A percentile compares a stretch with the other conserved stretches of the same genome.
phyloP scores from a whole-genome alignment of 2,329 filamentous ascomycete species.

The Ophiobolus disseminans region DNA sequence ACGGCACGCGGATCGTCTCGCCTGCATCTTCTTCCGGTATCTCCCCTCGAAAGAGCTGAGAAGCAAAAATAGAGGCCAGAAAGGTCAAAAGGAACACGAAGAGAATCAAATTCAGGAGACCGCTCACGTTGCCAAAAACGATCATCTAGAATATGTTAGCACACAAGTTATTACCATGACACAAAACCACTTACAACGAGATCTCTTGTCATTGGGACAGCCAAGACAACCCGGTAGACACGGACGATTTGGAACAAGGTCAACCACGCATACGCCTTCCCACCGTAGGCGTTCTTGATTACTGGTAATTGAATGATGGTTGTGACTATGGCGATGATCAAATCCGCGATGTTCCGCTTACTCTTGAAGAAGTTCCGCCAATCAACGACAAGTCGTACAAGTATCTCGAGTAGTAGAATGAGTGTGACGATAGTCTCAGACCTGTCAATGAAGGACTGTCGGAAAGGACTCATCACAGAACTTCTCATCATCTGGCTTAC shows the following conservation, averaged over 20 bases:
- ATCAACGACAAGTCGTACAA: constrained; percentile 77
- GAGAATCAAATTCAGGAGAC: constrained; percentile 92
- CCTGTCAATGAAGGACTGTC: constrained; percentile 69
- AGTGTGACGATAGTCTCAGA: constrained; percentile 80
- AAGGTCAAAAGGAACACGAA: constrained; percentile 98
- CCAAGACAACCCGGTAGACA: constrained; percentile 89
- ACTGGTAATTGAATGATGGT: constrained; percentile 83
- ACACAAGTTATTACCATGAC: not conserved
- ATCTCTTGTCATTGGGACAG: constrained; percentile 83
- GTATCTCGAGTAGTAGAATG: constrained; percentile 80
- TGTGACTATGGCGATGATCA: constrained; percentile 80
- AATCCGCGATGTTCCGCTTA: constrained; percentile 79
- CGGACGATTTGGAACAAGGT: constrained; percentile 92
- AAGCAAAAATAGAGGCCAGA: constrained; percentile 88
- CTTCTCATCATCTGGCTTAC: constrained; percentile 79
- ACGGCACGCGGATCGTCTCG: constrained; percentile 73
- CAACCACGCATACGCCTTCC: constrained; percentile 81
- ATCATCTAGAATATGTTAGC: constrained; percentile 57
- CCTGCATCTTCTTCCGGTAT: constrained; percentile 72
- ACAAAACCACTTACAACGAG: constrained; percentile 77
- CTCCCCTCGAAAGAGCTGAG: constrained; percentile 89
- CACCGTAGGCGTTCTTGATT: constrained; percentile 69
- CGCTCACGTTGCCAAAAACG: constrained; percentile 87
- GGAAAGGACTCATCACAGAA: constrained; percentile 70
- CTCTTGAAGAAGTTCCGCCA: constrained; percentile 81